These are phyloP conservation scores for Citeromyces nyonsensis DNA, from an alignment of 805 yeast genomes.

Conservation along the genomic window DNA sequence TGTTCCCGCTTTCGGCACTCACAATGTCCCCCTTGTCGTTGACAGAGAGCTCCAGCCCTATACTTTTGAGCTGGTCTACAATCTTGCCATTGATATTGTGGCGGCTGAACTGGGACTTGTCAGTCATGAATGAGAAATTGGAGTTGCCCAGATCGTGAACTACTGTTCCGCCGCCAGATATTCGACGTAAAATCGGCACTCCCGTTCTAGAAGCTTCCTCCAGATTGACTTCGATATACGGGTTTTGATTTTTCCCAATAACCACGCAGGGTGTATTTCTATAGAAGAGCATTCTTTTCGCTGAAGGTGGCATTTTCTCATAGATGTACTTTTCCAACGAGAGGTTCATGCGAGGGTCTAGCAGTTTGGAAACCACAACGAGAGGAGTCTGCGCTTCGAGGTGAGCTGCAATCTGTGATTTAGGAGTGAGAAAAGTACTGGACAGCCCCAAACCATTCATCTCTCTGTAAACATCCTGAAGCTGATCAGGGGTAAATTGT, in stretches of 20 bases:
- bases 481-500: neutral
- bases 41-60: slow-evolving; percentile 19
- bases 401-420: neutral
- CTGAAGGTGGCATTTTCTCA: slow-evolving; percentile 35
- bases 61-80: slow-evolving; percentile 17
- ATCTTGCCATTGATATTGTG: slow-evolving; percentile 34
- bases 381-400: slow-evolving; percentile 21
- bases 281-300: slow-evolving; percentile 48
- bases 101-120: slow-evolving; percentile 43
- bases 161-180: slow-evolving; percentile 94
- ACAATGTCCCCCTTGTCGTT: slow-evolving; percentile 76
- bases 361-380: slow-evolving; percentile 38
- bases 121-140: slow-evolving; percentile 70
- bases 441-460: slow-evolving; percentile 2
- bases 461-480: slow-evolving; percentile 1
- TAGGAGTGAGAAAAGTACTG: neutral
- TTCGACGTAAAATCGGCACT: slow-evolving; percentile 62
- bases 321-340: slow-evolving; percentile 76
- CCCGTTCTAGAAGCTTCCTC: slow-evolving; percentile 28
- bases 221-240: slow-evolving; percentile 75
- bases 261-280: slow-evolving; percentile 78
- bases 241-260: slow-evolving; percentile 90
- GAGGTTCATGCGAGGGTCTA: slow-evolving; percentile 60
- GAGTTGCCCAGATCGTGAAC: slow-evolving; percentile 87
- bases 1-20: slow-evolving; percentile 23